phyloP scores from a whole-genome alignment of 805 yeast species.

The Schizosaccharomyces lindneri region DNA sequence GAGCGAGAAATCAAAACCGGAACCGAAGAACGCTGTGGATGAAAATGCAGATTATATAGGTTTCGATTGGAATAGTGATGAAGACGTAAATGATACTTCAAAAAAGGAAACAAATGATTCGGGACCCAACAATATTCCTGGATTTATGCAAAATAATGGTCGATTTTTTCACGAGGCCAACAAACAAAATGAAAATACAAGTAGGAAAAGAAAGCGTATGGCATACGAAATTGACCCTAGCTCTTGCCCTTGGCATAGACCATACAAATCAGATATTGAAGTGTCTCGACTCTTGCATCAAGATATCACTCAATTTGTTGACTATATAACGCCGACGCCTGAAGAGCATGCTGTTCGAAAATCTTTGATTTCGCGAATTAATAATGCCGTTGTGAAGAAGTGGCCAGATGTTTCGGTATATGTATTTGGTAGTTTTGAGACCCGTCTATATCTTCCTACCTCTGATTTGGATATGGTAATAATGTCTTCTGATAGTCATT shows the following conservation, averaged over 20 bases:
- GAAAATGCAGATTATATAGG: constrained; percentile 24
- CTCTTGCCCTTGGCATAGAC: constrained; percentile 55
- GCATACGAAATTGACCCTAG: constrained; percentile 13
- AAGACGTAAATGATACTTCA: constrained; percentile 16
- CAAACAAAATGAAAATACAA: not conserved
- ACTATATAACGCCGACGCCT: constrained; percentile 62
- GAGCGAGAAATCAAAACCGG: not conserved
- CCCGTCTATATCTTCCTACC: constrained; percentile 78
- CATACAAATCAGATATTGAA: constrained; percentile 51
- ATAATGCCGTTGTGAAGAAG: constrained; percentile 23
- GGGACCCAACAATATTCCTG: not conserved
- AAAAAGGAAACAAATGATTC: constrained; percentile 15
- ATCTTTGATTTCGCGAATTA: constrained; percentile 33
- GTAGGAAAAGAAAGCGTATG: constrained; percentile 2
- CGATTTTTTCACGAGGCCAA: not conserved
- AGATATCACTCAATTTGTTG: constrained; percentile 66
- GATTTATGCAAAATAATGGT: not conserved
- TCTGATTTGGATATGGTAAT: constrained; percentile 90
- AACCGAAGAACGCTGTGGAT: not conserved
- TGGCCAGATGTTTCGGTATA: constrained; percentile 66
- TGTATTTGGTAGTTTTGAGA: constrained; percentile 86
- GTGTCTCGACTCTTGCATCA: constrained; percentile 67
- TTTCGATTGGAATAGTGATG: constrained; percentile 24
- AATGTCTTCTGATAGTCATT: constrained; percentile 31
- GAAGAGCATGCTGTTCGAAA: constrained; percentile 49